phyloP scores from a whole-genome alignment of 306 rosid genomes.

The Carpinus viminea region DNA sequence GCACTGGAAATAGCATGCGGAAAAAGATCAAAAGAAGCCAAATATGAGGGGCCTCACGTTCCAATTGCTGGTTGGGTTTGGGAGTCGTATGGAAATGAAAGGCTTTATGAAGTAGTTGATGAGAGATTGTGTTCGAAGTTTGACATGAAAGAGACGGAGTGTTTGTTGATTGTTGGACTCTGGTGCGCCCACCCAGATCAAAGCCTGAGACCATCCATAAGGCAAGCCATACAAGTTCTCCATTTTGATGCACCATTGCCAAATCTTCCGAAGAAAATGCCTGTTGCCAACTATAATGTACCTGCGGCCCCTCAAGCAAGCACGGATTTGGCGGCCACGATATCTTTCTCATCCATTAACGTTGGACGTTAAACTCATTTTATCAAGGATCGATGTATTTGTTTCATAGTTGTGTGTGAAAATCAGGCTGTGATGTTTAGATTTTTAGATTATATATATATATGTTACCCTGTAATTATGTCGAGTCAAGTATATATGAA shows the following conservation, averaged over 20 bases:
- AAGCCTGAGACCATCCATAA: constrained; percentile 31
- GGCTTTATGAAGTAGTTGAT: constrained; percentile 29
- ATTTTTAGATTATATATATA: too few relatives aligned
- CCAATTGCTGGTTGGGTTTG: constrained; percentile 27
- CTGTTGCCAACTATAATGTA: constrained; percentile 32
- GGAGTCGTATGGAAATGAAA: constrained; percentile 38
- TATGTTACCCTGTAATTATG: too few relatives aligned
- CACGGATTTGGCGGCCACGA: neutral
- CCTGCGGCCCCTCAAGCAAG: neutral
- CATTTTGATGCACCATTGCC: constrained; percentile 38
- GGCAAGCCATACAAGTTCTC: constrained; percentile 42
- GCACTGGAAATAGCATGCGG: constrained; percentile 37
- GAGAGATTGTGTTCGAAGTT: constrained; percentile 17
- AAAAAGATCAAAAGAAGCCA: too few relatives aligned
- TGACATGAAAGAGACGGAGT: constrained; percentile 33
- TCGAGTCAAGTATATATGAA: too few relatives aligned
- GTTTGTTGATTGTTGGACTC: constrained; percentile 39
- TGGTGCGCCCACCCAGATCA: constrained; percentile 49
- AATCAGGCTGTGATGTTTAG: neutral
- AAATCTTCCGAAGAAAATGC: constrained; percentile 33
- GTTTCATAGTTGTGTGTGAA: neutral
- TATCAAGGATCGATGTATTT: neutral
- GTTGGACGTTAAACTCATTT: neutral
- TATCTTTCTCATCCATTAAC: neutral
- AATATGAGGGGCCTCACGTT: too few relatives aligned